These are phyloP conservation scores for Podaxis sp. DNA, from an alignment of 768 basidiomycete genomes.

Conservation along the genomic window DNA sequence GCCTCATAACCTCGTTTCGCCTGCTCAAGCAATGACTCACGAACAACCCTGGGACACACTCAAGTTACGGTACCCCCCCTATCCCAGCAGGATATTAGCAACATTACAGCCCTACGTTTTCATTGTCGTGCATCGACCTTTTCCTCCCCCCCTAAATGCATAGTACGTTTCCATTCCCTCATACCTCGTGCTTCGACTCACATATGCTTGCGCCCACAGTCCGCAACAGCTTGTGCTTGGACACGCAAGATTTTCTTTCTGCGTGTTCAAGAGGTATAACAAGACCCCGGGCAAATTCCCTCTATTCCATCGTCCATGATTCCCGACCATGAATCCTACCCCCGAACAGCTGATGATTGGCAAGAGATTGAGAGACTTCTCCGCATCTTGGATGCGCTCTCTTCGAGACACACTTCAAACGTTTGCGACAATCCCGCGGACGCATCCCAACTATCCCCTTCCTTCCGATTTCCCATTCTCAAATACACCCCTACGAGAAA, in stretches of 20 bases:
- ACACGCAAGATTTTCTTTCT: not conserved
- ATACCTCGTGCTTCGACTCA: not conserved
- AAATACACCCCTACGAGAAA: not conserved
- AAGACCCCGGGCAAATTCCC: not conserved
- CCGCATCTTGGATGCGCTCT: slow-evolving; percentile 2
- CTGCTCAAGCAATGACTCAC: not conserved
- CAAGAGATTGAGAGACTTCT: slow-evolving; percentile 2
- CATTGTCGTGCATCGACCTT: not conserved
- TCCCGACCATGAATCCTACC: slow-evolving; percentile 6
- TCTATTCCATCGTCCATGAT: not conserved
- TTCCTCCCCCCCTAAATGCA: not conserved
- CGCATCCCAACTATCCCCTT: not conserved
- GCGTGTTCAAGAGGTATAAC: not conserved
- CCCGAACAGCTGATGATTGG: slow-evolving; percentile 10
- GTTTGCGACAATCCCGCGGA: not conserved
- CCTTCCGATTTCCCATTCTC: slow-evolving; percentile 6
- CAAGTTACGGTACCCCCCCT: not conserved
- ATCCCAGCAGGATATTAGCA: slow-evolving; percentile 1
- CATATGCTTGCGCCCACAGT: not conserved
- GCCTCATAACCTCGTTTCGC: not conserved
- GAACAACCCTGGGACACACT: not conserved
- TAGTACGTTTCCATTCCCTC: slow-evolving; percentile 1
- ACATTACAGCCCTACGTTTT: not conserved
- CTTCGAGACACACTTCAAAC: slow-evolving; percentile 5
- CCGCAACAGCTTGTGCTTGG: not conserved